Evolutionary conservation across 1,284 basidiomycete species (phyloP).

Genomic region (Cryptococcus depauperatus): DNA sequence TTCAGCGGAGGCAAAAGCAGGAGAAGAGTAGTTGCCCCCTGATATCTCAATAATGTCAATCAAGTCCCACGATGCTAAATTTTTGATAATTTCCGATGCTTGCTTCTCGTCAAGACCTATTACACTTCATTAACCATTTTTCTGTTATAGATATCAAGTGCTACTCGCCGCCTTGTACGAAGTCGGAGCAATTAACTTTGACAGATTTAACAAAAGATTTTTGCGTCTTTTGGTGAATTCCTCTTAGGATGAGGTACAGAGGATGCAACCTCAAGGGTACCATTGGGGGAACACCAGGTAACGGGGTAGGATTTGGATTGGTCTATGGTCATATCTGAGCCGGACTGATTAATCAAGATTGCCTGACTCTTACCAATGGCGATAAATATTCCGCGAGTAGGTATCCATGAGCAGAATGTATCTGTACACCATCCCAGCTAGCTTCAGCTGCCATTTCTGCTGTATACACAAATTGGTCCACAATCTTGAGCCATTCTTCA

Average conservation of each 20-base stretch:
- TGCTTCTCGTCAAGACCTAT: constrained; percentile 30
- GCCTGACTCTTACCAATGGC: constrained; percentile 52
- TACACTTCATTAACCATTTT: not conserved
- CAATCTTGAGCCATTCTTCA: constrained; percentile 49
- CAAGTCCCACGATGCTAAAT: constrained; percentile 48
- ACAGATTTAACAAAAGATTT: constrained; percentile 65
- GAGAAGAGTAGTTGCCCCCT: constrained; percentile 39
- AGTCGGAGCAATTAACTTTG: constrained; percentile 84
- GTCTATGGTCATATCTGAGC: constrained; percentile 48
- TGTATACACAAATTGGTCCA: constrained; percentile 61
- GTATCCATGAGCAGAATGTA: constrained; percentile 87
- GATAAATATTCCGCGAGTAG: constrained; percentile 78
- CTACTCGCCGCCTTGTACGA: constrained; percentile 52
- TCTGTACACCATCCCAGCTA: constrained; percentile 81
- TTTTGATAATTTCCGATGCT: constrained; percentile 31
- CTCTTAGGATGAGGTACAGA: constrained; percentile 56
- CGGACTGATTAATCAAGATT: not conserved
- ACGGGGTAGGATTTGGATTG: constrained; percentile 54
- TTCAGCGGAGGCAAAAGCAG: constrained; percentile 21
- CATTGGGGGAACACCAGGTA: constrained; percentile 51
- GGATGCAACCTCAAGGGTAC: constrained; percentile 51
- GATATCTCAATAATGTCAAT: constrained; percentile 44
- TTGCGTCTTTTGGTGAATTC: constrained; percentile 56
- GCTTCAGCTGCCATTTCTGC: constrained; percentile 59
- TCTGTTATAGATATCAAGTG: constrained; percentile 4